Evolutionary conservation across 192 early-diverging fungal genomes (phyloP), one percentile per base, ranked within the genome.

Genomic region (Coemansia sp.): DNA sequence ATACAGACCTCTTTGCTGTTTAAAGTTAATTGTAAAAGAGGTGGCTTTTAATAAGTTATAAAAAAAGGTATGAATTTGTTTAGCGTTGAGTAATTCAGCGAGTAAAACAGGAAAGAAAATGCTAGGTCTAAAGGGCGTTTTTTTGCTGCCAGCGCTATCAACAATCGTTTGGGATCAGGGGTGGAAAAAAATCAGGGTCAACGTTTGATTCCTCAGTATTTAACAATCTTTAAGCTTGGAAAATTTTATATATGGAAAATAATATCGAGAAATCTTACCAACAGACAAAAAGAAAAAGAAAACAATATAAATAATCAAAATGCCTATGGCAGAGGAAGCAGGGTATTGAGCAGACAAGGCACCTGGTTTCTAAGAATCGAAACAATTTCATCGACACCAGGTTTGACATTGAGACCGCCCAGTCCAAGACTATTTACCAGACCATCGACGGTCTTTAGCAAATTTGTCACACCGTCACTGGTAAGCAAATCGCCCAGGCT

Each of bases 321-420:
- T 61, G 60, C 54, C 69, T 58, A 80, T 25, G 78, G 73, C 12
- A 72, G 66, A n/a, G 78, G 78, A 32, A 80, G 29, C 4, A 75
- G 50, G 0, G 78, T 72, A 56, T 81, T 72, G 56, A 81, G 69
- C 34, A 81, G 56, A 48, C 78, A 81, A 1, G 78, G 78, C 4
- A 75, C 66, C 45, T 81, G 73, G 63, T 72, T 72, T 30, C 73
- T 66, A n/a, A 81, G 63, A 42, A 81, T 45, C 4, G 73, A 72
- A 32, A 72, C 62, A 16, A 81, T 55, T 31, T 72, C 78, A 29
- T 69, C 48, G 36, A 75, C 67, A 2, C 68, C 77, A 4, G 77
- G 77, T 58, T 70, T 73, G n/a, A 62, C 54, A 57, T 80, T 61
- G 55, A 80, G 61, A 51, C 77, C 77, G 20, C 68, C 77, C 22